phyloP scores from a whole-genome alignment of 1,284 basidiomycete genomes.

The Wolfiporia cocos region DNA sequence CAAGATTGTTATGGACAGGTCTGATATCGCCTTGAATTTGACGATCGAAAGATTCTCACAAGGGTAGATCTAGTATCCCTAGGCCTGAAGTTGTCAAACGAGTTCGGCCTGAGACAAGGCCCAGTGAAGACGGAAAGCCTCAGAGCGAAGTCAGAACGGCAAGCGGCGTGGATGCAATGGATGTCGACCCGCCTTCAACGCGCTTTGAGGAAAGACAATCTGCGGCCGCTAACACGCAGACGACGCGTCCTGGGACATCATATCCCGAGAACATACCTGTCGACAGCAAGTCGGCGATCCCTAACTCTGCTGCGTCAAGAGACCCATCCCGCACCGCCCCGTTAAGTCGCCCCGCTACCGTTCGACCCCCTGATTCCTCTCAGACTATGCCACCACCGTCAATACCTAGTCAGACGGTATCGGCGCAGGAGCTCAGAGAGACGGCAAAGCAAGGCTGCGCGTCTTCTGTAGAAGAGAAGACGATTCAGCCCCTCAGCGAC shows the following conservation, averaged over 20 bases:
- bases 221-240: background rate
- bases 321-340: no score
- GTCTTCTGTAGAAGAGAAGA: slow-evolving; percentile 19
- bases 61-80: slow-evolving; percentile 45
- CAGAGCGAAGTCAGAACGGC: slow-evolving; percentile 17
- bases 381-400: slow-evolving; percentile 69
- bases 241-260: background rate
- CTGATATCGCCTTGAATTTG: slow-evolving; percentile 8
- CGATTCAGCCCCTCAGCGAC: slow-evolving; percentile 20
- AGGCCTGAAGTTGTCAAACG: slow-evolving; percentile 73
- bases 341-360: no score
- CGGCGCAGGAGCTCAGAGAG: slow-evolving; percentile 76
- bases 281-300: no score
- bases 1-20: slow-evolving; percentile 66
- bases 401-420: slow-evolving; percentile 71
- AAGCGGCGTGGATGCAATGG: slow-evolving; percentile 31
- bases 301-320: no score
- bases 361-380: no score
- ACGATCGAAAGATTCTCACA: background rate
- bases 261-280: no score
- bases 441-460: slow-evolving; percentile 58
- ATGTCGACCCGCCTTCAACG: slow-evolving; percentile 26
- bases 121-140: slow-evolving; percentile 15
- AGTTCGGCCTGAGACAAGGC: slow-evolving; percentile 44
- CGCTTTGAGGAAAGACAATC: background rate